A percentile compares a stretch with the other conserved stretches of the same genome.
Evolutionary conservation across 1,284 basidiomycete genomes (phyloP).

Genomic region (Trametes pubescens): DNA sequence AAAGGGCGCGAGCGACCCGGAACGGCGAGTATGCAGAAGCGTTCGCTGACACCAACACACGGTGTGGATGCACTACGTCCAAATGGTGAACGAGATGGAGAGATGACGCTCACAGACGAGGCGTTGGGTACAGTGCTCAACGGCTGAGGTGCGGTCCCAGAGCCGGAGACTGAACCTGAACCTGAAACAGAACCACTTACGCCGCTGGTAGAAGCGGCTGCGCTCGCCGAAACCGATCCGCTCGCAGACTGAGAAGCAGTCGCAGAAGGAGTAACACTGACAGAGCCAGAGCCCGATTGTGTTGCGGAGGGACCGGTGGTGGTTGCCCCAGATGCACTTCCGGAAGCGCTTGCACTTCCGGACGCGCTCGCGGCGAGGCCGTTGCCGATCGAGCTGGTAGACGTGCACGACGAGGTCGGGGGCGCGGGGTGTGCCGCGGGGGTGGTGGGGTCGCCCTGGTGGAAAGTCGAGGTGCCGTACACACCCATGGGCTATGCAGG

Average conservation of each 20-base stretch:
- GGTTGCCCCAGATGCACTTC: neutral
- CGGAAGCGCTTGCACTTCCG: slow-evolving; percentile 16
- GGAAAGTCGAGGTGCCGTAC: slow-evolving; percentile 71
- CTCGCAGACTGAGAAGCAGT: slow-evolving; percentile 7
- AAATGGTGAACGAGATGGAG: neutral
- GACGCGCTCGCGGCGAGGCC: slow-evolving; percentile 34
- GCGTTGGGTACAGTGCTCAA: slow-evolving; percentile 10
- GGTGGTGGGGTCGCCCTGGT: slow-evolving; percentile 67
- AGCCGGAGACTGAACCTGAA: slow-evolving; percentile 1
- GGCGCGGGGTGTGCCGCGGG: slow-evolving; percentile 68
- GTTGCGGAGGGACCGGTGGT: slow-evolving; percentile 5
- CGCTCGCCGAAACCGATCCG: slow-evolving; percentile 7
- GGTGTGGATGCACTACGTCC: neutral
- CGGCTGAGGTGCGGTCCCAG: neutral
- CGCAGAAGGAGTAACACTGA: slow-evolving; percentile 2
- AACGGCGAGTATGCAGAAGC: slow-evolving; percentile 12
- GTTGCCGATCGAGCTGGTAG: slow-evolving; percentile 53
- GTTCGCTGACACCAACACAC: neutral
- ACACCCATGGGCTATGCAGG: slow-evolving; percentile 69
- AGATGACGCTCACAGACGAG: slow-evolving; percentile 18
- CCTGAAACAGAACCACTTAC: slow-evolving; percentile 7
- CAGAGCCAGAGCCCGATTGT: slow-evolving; percentile 2
- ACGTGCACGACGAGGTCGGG: slow-evolving; percentile 60
- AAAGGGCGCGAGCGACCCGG: slow-evolving; percentile 4
- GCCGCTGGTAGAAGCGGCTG: slow-evolving; percentile 8